These are phyloP conservation scores for Cyberlindnera misumaiensis DNA, from an alignment of 805 yeast species.

Conservation along the genomic window DNA sequence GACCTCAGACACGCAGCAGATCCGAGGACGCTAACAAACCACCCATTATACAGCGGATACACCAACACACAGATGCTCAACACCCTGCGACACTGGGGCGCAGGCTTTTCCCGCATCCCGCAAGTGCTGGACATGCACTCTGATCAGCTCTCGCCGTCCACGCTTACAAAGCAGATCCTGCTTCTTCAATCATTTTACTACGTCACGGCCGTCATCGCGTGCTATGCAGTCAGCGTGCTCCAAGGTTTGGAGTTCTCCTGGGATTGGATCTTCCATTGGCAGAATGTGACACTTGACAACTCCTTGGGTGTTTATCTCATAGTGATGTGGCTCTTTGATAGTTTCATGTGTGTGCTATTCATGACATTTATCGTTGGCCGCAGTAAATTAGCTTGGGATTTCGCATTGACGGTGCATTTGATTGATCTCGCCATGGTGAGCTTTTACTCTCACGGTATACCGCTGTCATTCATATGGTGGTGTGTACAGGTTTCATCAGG, in stretches of 20 bases:
- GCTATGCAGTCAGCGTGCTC: slow-evolving; percentile 57
- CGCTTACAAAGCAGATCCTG: slow-evolving; percentile 65
- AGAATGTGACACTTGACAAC: slow-evolving; percentile 61
- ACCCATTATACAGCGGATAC: too few species aligned
- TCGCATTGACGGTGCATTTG: slow-evolving; percentile 87
- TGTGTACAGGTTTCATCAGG: slow-evolving; percentile 63
- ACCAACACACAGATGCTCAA: slow-evolving; percentile 2
- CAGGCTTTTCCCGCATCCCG: slow-evolving; percentile 13
- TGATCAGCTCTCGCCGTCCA: slow-evolving; percentile 49
- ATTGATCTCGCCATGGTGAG: slow-evolving; percentile 68
- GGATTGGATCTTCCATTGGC: slow-evolving; percentile 79
- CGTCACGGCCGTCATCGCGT: slow-evolving; percentile 57
- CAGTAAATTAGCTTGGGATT: slow-evolving; percentile 92
- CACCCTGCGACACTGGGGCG: slow-evolving; percentile 7
- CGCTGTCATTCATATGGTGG: slow-evolving; percentile 80
- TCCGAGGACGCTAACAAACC: too few species aligned
- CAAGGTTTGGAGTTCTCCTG: slow-evolving; percentile 64
- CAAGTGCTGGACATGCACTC: slow-evolving; percentile 11
- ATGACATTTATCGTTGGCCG: slow-evolving; percentile 86
- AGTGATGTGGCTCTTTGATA: slow-evolving; percentile 73
- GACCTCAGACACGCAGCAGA: too few species aligned
- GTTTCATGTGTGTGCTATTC: slow-evolving; percentile 76
- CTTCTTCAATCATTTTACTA: slow-evolving; percentile 77
- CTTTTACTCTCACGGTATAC: slow-evolving; percentile 59
- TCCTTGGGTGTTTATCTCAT: slow-evolving; percentile 74